phyloP scores from a whole-genome alignment of 805 yeast species.

The Starmerella riodocensis region DNA sequence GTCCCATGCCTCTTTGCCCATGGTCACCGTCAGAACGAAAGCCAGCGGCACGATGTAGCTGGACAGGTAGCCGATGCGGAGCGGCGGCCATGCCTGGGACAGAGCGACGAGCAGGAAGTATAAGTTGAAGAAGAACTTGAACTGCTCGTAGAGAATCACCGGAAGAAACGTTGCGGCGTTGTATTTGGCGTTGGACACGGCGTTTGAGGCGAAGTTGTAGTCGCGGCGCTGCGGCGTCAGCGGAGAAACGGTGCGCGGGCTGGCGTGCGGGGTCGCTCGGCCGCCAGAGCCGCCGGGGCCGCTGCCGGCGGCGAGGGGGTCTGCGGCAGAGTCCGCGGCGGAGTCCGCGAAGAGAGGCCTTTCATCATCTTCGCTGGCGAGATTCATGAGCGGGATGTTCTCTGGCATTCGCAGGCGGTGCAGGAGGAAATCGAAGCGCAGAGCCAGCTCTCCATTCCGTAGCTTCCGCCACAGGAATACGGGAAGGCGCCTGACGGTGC shows the following conservation, averaged over 20 bases:
- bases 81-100: constrained; percentile 78
- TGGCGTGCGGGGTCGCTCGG: no score
- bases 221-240: constrained; percentile 13
- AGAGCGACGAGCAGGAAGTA: constrained; percentile 87
- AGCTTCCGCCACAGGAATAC: constrained; percentile 15
- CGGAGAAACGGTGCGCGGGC: constrained; percentile 7
- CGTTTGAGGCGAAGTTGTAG: constrained; percentile 43
- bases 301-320: no score
- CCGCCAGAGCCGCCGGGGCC: no score
- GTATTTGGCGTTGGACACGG: constrained; percentile 88
- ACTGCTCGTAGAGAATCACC: constrained; percentile 80
- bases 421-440: not conserved
- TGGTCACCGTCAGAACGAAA: constrained; percentile 81
- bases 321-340: constrained; percentile 5
- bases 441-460: constrained; percentile 13
- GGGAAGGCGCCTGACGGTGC: constrained; percentile 9
- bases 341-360: constrained; percentile 1
- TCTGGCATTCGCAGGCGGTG: constrained; percentile 13
- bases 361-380: constrained; percentile 2
- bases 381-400: constrained; percentile 14
- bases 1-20: constrained; percentile 91
- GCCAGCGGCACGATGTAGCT: constrained; percentile 90
- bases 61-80: constrained; percentile 84
- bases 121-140: constrained; percentile 88
- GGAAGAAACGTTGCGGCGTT: constrained; percentile 81